Conservation (phyloP, 805 yeast species). For the Lipomyces sp. region DNA sequence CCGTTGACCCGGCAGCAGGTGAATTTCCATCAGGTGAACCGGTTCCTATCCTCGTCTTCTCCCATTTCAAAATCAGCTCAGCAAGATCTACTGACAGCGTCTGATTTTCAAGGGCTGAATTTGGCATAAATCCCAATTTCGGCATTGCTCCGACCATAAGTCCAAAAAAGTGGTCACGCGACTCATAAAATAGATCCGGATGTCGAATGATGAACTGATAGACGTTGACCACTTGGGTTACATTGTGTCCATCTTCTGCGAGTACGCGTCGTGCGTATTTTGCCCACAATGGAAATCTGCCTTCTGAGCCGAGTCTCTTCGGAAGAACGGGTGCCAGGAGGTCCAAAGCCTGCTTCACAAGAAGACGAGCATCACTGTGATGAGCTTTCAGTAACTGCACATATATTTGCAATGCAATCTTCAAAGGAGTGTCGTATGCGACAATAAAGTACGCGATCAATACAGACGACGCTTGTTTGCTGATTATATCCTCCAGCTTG, state of each 20-base stretch:
- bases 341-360: slow-evolving; percentile 85
- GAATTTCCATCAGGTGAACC: slow-evolving; percentile 3
- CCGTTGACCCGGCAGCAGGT: neutral
- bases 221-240: slow-evolving; percentile 78
- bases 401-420: slow-evolving; percentile 86
- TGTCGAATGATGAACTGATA: slow-evolving; percentile 87
- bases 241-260: slow-evolving; percentile 84
- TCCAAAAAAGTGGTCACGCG: slow-evolving; percentile 84
- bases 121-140: slow-evolving; percentile 72
- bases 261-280: slow-evolving; percentile 92
- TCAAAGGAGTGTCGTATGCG: slow-evolving; percentile 82
- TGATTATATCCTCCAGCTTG: slow-evolving; percentile 79
- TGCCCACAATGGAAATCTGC: slow-evolving; percentile 60
- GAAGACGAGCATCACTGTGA: slow-evolving; percentile 74
- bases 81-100: slow-evolving; percentile 84
- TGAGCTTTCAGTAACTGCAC: slow-evolving; percentile 83
- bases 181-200: slow-evolving; percentile 75
- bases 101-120: slow-evolving; percentile 68
- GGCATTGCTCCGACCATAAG: slow-evolving; percentile 91
- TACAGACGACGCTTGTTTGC: slow-evolving; percentile 91
- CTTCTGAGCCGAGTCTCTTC: slow-evolving; percentile 25
- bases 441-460: slow-evolving; percentile 82
- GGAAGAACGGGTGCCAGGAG: slow-evolving; percentile 67
- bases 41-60: slow-evolving; percentile 35
- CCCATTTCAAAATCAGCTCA: slow-evolving; percentile 84